Conservation (phyloP, 163 green algal species). For the Picocystis sp. region DNA sequence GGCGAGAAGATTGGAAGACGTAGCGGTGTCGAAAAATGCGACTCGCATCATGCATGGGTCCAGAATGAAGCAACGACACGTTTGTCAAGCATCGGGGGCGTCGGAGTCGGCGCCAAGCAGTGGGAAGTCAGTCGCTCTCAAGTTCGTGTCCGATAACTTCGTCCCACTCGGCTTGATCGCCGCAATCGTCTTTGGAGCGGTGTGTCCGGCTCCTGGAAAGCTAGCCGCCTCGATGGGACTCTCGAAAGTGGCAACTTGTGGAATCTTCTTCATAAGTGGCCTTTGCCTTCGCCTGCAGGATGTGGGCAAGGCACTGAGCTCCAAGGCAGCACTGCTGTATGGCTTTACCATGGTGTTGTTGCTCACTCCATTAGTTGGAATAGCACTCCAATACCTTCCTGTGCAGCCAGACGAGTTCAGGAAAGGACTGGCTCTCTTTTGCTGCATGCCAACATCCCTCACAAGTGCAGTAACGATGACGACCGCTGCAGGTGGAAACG, state of each 20-base stretch:
- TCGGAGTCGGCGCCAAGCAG: too few relatives aligned
- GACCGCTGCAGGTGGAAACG: constrained; percentile 50
- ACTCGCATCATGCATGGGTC: too few relatives aligned
- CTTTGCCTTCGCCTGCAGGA: constrained; percentile 4
- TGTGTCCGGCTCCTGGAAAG: constrained; percentile 1
- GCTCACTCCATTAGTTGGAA: background rate
- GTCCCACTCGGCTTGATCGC: constrained; percentile 1
- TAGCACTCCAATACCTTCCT: background rate
- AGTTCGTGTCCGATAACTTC: background rate
- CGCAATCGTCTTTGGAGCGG: background rate
- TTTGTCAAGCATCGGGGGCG: too few relatives aligned
- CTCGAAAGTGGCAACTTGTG: background rate
- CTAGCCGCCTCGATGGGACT: background rate
- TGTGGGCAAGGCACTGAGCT: constrained; percentile 1
- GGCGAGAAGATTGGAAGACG: too few relatives aligned
- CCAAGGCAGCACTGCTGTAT: background rate
- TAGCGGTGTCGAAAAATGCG: too few relatives aligned
- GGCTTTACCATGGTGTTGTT: background rate
- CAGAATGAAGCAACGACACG: too few relatives aligned
- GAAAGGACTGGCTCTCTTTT: constrained; percentile 72
- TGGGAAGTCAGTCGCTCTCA: too few relatives aligned
- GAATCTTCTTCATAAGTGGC: constrained; percentile 4
- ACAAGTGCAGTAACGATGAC: constrained; percentile 43
- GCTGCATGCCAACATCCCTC: constrained; percentile 78
- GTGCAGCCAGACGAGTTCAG: constrained; percentile 27